Base-by-base conservation (phyloP, 148 eudicot genomes). In the Spergularia marina region DNA sequence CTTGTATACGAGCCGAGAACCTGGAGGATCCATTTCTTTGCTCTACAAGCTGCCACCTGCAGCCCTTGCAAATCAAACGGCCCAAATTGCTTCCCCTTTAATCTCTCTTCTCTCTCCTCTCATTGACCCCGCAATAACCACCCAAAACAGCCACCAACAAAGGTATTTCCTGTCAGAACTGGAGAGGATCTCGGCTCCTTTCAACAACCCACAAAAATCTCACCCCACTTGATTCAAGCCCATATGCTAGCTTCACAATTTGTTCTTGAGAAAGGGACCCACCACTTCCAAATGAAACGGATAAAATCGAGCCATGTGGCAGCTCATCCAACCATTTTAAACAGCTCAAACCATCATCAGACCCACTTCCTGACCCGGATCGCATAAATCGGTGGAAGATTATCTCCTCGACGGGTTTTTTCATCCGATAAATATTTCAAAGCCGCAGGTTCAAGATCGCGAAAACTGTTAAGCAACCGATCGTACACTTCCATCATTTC, bases 241-340 rank as follows among this genome's bases (percentile, higher is more conserved):
- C 89, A 20, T 72, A 13, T 12, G 89, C 89, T 25, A 86, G 34
- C 56, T 86, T 87, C 5, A 39, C 67, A 7, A 83, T 62, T 67
- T 86, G 87, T 59, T 72, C 74, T 11, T 66, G n/a, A 2, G 80
- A 77, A 0, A 85, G 76, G 65, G 85, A 68, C 77, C 88, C 88
- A 68, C 85, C 85, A 54, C 85, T 85, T 0, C 88, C 88, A 78
- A 85, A 85, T 1, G 83, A 82, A 2, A 85, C 84, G 51, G 74
- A 85, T 13, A 85, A 6, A 8, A 85, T 85, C 6, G 88, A 83
- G 0, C 81, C 78, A 65, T 21, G 68, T 64, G 87, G 84, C 41
- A 82, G 85, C 53, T 55, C 23, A 63, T 85, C 83, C 66, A 84
- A 70, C 87, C 87, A 84, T 12, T 3, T 65, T 53, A 83, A 4